phyloP scores from a whole-genome alignment of 208 protist genomes.

The Lotmaria passim region DNA sequence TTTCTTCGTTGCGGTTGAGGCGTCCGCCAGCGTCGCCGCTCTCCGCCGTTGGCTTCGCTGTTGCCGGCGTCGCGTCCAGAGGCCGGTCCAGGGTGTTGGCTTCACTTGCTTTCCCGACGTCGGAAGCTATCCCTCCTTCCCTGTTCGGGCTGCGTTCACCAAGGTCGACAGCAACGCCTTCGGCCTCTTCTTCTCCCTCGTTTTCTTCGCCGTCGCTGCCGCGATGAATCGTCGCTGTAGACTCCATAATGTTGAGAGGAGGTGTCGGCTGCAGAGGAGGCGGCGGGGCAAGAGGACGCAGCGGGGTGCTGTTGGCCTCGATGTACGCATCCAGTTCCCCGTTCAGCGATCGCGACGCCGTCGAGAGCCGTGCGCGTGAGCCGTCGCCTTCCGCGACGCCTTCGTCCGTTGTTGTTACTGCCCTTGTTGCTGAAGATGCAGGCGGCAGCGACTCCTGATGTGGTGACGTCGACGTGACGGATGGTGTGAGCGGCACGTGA shows the following conservation, averaged over 20 bases:
- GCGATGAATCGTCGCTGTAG: too few relatives aligned
- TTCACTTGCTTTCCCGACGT: too few relatives aligned
- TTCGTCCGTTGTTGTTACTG: too few relatives aligned
- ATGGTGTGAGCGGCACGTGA: conserved; percentile 53
- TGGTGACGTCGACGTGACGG: conserved; percentile 4
- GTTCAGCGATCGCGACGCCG: conserved; percentile 16
- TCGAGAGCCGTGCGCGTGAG: not conserved
- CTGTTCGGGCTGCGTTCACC: too few relatives aligned
- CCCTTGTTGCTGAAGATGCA: too few relatives aligned
- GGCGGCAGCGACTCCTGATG: too few relatives aligned
- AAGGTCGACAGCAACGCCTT: not conserved
- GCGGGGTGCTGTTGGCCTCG: conserved; percentile 28
- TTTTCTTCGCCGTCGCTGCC: too few relatives aligned
- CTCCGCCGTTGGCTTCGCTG: not conserved
- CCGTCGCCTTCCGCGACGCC: not conserved
- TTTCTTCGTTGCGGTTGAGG: too few relatives aligned
- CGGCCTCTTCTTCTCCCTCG: not conserved
- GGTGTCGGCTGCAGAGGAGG: not conserved
- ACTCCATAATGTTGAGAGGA: too few relatives aligned
- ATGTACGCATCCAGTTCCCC: conserved; percentile 32
- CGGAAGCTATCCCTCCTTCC: too few relatives aligned
- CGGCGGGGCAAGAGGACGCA: conserved; percentile 19
- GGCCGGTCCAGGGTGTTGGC: not conserved
- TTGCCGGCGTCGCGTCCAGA: conserved; percentile 1
- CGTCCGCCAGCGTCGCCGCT: too few relatives aligned